These are phyloP conservation scores for Fusarium sp. DNA, from an alignment of 2,329 filamentous ascomycete genomes.

Conservation along the genomic window DNA sequence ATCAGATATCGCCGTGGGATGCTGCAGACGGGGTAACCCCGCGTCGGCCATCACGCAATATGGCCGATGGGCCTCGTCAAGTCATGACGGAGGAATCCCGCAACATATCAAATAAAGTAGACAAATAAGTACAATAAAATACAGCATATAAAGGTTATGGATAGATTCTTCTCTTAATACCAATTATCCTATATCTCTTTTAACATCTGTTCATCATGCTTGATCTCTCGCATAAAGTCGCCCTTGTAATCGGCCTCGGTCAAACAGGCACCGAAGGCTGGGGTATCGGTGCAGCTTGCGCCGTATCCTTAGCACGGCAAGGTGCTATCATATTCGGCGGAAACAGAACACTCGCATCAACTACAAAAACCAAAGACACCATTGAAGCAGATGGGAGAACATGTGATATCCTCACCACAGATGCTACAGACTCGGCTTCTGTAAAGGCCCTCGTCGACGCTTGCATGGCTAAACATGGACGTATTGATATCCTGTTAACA, in stretches of 20 bases:
- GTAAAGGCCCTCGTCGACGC: constrained; percentile 67
- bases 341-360: constrained; percentile 59
- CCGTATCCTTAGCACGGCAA: constrained; percentile 61
- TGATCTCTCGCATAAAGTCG: constrained; percentile 59
- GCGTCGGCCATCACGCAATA: constrained; percentile 40
- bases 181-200: neutral
- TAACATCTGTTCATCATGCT: constrained; percentile 47
- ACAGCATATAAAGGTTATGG: neutral
- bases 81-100: constrained; percentile 7
- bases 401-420: constrained; percentile 58
- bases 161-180: rapidly evolving
- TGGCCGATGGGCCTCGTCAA: constrained; percentile 31
- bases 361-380: constrained; percentile 56
- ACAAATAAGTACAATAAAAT: neutral
- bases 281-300: constrained; percentile 65
- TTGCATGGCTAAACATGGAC: constrained; percentile 65
- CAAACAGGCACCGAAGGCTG: constrained; percentile 60
- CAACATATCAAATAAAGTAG: neutral
- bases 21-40: constrained; percentile 37
- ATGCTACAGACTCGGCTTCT: constrained; percentile 66
- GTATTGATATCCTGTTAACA: constrained; percentile 71
- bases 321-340: constrained; percentile 66
- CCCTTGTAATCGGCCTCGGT: constrained; percentile 61
- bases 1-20: constrained; percentile 4
- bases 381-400: constrained; percentile 53